These are phyloP conservation scores for Candida frijolesensis DNA, from an alignment of 1,139 yeast genomes.

Conservation along the genomic window DNA sequence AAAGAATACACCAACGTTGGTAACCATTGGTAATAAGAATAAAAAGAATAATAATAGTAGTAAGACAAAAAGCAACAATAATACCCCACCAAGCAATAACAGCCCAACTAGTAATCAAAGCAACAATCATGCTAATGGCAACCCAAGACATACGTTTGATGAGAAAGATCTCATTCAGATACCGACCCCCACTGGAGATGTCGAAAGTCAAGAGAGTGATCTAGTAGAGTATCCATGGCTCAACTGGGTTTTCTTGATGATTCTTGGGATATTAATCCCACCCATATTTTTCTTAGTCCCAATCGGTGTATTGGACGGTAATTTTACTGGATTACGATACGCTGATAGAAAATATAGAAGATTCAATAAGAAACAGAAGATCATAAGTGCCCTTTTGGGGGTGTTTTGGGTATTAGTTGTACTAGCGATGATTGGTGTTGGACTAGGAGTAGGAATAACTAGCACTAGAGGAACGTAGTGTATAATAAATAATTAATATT, in stretches of 20 bases:
- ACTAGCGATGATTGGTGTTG: slow-evolving; percentile 46
- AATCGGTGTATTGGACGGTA: slow-evolving; percentile 36
- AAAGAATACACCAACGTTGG: background rate
- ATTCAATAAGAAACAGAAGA: slow-evolving; percentile 36
- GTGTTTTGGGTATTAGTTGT: slow-evolving; percentile 35
- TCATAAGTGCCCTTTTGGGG: slow-evolving; percentile 34
- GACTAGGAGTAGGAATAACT: slow-evolving; percentile 28
- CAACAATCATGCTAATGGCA: background rate
- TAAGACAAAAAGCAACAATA: too few relatives aligned
- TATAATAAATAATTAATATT: background rate
- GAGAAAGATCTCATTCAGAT: slow-evolving; percentile 2
- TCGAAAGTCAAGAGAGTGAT: slow-evolving; percentile 19
- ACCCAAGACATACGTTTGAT: slow-evolving; percentile 1
- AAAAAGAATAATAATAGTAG: too few relatives aligned
- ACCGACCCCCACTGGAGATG: slow-evolving; percentile 16
- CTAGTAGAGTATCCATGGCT: slow-evolving; percentile 19
- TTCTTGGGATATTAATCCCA: slow-evolving; percentile 35
- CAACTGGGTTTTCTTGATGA: slow-evolving; percentile 25
- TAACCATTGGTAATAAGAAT: background rate
- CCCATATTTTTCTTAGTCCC: slow-evolving; percentile 37
- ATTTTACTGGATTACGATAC: slow-evolving; percentile 23
- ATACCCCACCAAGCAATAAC: background rate
- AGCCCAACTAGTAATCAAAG: background rate
- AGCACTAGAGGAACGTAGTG: slow-evolving; percentile 5
- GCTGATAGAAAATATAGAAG: slow-evolving; percentile 5